Percentiles rank a stretch among this genome's conserved stretches.
phyloP scores from a whole-genome alignment of 2,329 filamentous ascomycete genomes.

The Didymella lethalis region DNA sequence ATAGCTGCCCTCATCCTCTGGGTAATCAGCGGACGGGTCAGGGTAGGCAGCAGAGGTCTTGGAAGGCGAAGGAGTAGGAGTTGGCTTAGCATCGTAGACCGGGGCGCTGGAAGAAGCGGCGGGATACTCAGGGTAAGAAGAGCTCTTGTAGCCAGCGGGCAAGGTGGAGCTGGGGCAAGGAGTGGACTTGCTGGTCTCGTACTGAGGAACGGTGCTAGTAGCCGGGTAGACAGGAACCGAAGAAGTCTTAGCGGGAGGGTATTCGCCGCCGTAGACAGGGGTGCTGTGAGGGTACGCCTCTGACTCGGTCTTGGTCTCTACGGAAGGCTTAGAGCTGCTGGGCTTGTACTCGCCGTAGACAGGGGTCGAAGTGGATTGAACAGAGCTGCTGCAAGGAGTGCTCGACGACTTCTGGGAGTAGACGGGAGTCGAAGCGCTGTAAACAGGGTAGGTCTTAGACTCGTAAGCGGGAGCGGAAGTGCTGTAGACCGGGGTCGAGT shows the following conservation, averaged over 20 bases:
- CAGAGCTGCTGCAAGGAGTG: conserved; percentile 4
- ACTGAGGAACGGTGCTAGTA: conserved; percentile 1
- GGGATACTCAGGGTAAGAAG: conserved; percentile 6
- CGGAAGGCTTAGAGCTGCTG: conserved; percentile 8
- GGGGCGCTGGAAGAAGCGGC: conserved; percentile 6
- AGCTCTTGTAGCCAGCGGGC: conserved; percentile 4
- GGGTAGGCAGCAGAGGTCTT: conserved; percentile 1
- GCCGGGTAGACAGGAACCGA: conserved; percentile 8
- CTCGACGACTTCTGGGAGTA: not conserved
- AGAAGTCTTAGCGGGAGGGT: conserved; percentile 5
- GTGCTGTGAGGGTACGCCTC: conserved; percentile 2
- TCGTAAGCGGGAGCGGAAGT: not conserved
- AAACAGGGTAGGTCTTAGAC: not conserved
- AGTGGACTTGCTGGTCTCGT: not conserved
- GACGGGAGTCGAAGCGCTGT: not conserved
- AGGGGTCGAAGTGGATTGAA: conserved; percentile 9
- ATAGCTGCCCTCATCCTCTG: conserved; percentile 6
- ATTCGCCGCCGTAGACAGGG: conserved; percentile 1
- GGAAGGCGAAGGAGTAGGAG: conserved; percentile 4
- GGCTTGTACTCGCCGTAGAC: conserved; percentile 3
- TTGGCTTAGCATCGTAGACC: conserved; percentile 6
- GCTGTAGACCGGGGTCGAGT: not conserved
- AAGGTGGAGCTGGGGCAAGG: conserved; percentile 12
- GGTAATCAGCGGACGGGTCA: not conserved
- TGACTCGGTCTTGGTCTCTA: conserved; percentile 12